Evolutionary conservation across 768 basidiomycete genomes (phyloP), one percentile per base, ranked within the genome.

Genomic region (Lentinula lateritia): DNA sequence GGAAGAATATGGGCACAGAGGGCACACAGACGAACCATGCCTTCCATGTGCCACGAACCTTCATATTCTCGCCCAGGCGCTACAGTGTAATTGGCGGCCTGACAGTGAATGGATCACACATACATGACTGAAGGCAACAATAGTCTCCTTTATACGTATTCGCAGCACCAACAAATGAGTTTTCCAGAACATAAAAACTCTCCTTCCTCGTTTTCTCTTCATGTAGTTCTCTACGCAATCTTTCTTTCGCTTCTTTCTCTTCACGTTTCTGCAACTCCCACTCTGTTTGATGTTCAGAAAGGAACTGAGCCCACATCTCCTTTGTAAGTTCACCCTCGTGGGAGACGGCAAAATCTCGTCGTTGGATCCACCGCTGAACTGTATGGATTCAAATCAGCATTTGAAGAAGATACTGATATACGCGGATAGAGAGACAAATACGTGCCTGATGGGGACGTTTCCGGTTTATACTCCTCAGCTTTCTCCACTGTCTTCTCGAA

Each of bases 41-140:
- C 65, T 57, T 66, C 65, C 32, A 66, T 52, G 43, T 66, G 65
- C 65, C 65, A 66, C 34, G 64, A 56, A 20, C 65, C 65, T 50
- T 60, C 52, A 64, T 66, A 66, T 32, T 53, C 28, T 58, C 62
- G 50, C 5, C 64, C 65, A 23, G 65, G 65, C 12, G 60, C 60
- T 20, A 66, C 34, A 15, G 45, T 58, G 50, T 66, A 66, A 53
- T 64, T 66, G 10, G 65, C 65, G 20, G 65, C 65, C 65, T 66
- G 48, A 28, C 28, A 20, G 16, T 35, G 6, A 7, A 35, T 28
- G 28, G 28, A 3, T 28, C 28, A 28, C 3, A 4, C 28, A 28
- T 28, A 3, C 28, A 28, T 28, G 28, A 28, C 2, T 28, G 28
- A 28, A 28, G 28, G 28, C 28, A 28, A 28, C 28, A 28, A 28